Evolutionary conservation across 805 yeast species (phyloP).

Genomic region (Wickerhamomyces chambardii): DNA sequence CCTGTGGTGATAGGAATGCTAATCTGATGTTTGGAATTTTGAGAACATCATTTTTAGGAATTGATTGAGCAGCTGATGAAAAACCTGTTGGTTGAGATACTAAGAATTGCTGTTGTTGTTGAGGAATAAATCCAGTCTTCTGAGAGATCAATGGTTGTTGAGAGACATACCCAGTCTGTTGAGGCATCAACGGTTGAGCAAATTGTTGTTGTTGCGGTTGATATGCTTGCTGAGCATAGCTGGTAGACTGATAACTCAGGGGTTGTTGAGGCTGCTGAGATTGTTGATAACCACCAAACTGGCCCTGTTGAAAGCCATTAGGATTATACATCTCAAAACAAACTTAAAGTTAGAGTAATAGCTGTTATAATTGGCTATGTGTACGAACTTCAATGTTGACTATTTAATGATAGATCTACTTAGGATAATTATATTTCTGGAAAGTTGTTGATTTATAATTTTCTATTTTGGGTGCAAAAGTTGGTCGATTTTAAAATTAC

Average conservation of each 20-base stretch:
- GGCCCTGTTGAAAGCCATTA: constrained; percentile 7
- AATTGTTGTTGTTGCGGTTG: constrained; percentile 9
- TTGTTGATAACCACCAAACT: constrained; percentile 1
- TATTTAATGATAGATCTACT: too few relatives aligned
- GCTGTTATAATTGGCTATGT: too few relatives aligned
- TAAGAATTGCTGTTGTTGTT: constrained; percentile 20
- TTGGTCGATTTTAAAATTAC: too few relatives aligned
- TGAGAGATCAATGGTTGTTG: constrained; percentile 13
- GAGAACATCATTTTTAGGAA: constrained; percentile 42
- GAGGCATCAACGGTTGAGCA: constrained; percentile 17
- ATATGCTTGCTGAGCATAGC: constrained; percentile 8
- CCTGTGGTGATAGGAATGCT: constrained; percentile 76
- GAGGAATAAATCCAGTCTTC: neutral
- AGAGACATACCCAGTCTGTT: constrained; percentile 19
- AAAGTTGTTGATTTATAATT: too few relatives aligned
- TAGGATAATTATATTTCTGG: too few relatives aligned
- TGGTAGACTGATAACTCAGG: constrained; percentile 10
- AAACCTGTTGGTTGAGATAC: constrained; percentile 32
- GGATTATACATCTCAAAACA: constrained; percentile 3
- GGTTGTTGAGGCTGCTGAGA: constrained; percentile 9
- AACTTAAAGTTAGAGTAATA: neutral
- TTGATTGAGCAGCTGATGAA: constrained; percentile 17
- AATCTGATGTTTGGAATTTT: constrained; percentile 71
- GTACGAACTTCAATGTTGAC: too few relatives aligned
- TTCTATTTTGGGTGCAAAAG: too few relatives aligned